phyloP scores from a whole-genome alignment of 495 filamentous ascomycete genomes.

The Aspergillus nidulans region DNA sequence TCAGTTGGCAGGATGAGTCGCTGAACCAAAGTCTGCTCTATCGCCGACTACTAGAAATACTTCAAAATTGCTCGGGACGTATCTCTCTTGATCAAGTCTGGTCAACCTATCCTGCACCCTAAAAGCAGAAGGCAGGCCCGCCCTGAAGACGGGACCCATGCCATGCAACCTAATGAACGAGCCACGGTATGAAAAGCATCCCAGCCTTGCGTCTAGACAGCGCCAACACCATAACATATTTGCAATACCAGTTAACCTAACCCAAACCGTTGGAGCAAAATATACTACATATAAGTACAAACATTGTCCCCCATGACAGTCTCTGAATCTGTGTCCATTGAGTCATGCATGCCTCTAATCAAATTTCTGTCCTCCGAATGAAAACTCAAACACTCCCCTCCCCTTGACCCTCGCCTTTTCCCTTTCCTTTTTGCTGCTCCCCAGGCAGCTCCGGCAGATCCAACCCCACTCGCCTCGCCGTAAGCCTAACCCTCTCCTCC shows the following conservation, averaged over 20 bases:
- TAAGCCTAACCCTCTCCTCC: slow-evolving; percentile 78
- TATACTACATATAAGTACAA: not conserved
- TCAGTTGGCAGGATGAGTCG: slow-evolving; percentile 33
- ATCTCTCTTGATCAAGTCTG: not conserved
- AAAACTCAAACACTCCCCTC: not conserved
- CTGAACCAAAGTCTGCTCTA: not conserved
- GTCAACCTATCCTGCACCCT: not conserved
- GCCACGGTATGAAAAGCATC: not conserved
- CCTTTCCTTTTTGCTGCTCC: slow-evolving; percentile 9
- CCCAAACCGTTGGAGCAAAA: not conserved
- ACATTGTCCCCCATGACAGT: not conserved
- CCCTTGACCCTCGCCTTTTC: not conserved
- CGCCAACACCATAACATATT: not conserved
- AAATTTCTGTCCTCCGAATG: too few species aligned
- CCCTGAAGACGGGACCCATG: not conserved
- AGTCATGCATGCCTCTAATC: too few species aligned
- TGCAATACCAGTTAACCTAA: not conserved
- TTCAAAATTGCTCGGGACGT: not conserved
- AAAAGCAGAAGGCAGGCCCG: slow-evolving; percentile 6
- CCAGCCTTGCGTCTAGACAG: not conserved
- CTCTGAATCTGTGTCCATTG: too few species aligned
- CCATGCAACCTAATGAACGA: not conserved
- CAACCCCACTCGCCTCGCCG: slow-evolving; percentile 84
- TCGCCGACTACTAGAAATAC: not conserved
- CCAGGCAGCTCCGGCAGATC: slow-evolving; percentile 58